Conservation (phyloP, 768 basidiomycete genomes). For the Pilatotrama ljubarskyi region DNA sequence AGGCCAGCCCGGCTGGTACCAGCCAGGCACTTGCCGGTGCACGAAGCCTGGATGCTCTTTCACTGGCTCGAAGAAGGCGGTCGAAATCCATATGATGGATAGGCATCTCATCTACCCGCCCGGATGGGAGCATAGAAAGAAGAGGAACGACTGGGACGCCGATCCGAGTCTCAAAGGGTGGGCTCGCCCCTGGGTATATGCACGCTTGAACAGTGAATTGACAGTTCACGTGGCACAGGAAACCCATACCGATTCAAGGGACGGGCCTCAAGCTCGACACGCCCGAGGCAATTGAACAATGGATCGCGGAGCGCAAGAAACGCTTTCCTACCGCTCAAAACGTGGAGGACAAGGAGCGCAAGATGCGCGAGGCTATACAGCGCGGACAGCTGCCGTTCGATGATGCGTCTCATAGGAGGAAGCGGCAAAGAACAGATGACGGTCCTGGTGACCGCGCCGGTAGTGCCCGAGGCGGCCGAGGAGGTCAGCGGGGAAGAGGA, state of each 20-base stretch:
- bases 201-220: no score
- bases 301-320: conserved; percentile 87
- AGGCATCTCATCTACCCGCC: conserved; percentile 82
- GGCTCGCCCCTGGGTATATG: conserved; percentile 17
- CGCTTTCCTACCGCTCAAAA: conserved; percentile 76
- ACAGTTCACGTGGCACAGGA: conserved; percentile 42
- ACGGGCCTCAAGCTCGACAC: conserved; percentile 77
- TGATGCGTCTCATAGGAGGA: conserved; percentile 44
- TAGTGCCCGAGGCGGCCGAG: conserved; percentile 28
- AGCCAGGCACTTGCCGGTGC: conserved; percentile 61
- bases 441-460: conserved; percentile 7
- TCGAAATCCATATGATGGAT: conserved; percentile 83
- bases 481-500: conserved; percentile 32
- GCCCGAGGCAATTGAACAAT: conserved; percentile 77
- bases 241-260: conserved; percentile 74
- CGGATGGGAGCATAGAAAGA: conserved; percentile 61
- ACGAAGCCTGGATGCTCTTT: conserved; percentile 66
- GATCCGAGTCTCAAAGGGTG: conserved; percentile 83
- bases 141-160: conserved; percentile 72
- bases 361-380: conserved; percentile 74
- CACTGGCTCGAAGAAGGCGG: conserved; percentile 64
- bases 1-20: conserved; percentile 51
- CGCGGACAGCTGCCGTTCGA: conserved; percentile 68
- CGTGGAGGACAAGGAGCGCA: conserved; percentile 79
- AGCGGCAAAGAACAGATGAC: conserved; percentile 42